These are phyloP conservation scores for Lactarius psammicola DNA, from an alignment of 768 basidiomycete species.

Conservation along the genomic window DNA sequence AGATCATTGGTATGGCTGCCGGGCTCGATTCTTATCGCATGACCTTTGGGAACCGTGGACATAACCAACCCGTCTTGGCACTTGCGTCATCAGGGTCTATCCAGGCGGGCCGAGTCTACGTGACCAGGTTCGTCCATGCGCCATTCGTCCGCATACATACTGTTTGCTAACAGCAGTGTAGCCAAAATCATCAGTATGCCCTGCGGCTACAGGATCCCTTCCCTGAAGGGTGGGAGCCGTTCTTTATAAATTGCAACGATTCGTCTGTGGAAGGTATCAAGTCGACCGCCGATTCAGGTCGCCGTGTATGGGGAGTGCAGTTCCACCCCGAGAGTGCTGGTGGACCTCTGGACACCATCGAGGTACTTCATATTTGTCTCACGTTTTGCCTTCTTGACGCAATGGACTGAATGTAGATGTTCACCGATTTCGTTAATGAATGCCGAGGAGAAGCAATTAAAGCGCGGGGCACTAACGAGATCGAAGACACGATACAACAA, in stretches of 20 bases:
- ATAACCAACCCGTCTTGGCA: slow-evolving; percentile 97
- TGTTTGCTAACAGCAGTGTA: slow-evolving; percentile 32
- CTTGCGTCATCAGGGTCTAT: slow-evolving; percentile 92
- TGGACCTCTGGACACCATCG: slow-evolving; percentile 97
- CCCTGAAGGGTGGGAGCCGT: slow-evolving; percentile 96
- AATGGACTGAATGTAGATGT: slow-evolving; percentile 59
- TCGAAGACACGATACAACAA: slow-evolving; percentile 31
- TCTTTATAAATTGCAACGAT: slow-evolving; percentile 99
- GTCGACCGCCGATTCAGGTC: slow-evolving; percentile 85
- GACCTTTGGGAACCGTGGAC: slow-evolving; percentile 99
- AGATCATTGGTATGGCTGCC: slow-evolving; percentile 96
- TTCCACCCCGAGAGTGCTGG: slow-evolving; percentile 99
- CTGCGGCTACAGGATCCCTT: slow-evolving; percentile 90
- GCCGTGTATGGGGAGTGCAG: slow-evolving; percentile 95
- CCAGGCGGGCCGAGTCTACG: slow-evolving; percentile 94
- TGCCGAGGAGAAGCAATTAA: slow-evolving; percentile 60
- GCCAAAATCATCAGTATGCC: slow-evolving; percentile 99
- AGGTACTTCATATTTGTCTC: slow-evolving; percentile 47
- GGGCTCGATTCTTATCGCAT: slow-evolving; percentile 96
- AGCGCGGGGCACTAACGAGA: slow-evolving; percentile 25
- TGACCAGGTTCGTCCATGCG: slow-evolving; percentile 67
- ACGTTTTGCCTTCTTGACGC: slow-evolving; percentile 8
- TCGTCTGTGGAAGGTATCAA: slow-evolving; percentile 99
- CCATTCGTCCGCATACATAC: not conserved
- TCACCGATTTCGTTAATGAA: slow-evolving; percentile 84